Conservation (phyloP, 2,329 filamentous ascomycete species). For the Talaromyces verruculosus region DNA sequence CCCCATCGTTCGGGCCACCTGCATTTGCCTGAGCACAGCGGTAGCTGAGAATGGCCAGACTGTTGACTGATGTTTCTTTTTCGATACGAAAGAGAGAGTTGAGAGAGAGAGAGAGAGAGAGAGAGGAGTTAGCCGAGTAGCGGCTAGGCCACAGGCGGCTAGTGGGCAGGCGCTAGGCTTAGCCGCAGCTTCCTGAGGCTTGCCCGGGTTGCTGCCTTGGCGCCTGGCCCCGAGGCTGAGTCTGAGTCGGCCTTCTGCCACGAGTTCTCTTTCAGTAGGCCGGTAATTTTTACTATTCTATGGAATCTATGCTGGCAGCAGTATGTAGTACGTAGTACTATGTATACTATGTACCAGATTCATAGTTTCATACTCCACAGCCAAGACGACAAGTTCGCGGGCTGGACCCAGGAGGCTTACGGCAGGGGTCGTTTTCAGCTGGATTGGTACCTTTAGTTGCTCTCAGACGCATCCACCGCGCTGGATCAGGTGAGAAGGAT, state of each 20-base stretch:
- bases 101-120: background rate
- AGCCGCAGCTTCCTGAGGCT: constrained; percentile 1
- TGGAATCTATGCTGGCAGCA: background rate
- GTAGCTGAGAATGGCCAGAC: background rate
- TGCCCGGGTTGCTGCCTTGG: constrained; percentile 2
- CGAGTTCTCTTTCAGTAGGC: too few relatives aligned
- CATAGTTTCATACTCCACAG: background rate
- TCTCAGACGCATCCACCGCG: constrained; percentile 5
- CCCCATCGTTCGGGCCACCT: background rate
- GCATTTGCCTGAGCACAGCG: background rate
- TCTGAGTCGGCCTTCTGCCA: constrained; percentile 2
- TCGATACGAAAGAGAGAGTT: background rate
- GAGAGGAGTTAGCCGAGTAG: background rate
- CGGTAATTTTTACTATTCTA: background rate
- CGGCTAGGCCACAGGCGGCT: background rate
- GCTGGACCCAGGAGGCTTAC: constrained; percentile 8
- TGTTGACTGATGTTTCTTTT: background rate
- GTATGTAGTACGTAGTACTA: background rate
- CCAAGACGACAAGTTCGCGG: constrained; percentile 1
- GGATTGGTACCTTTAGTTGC: constrained; percentile 4
- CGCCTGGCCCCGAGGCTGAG: constrained; percentile 13
- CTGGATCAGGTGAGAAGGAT: constrained; percentile 5
- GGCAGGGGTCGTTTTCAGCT: constrained; percentile 13
- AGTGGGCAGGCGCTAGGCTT: constrained; percentile 6
- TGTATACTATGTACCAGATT: too few relatives aligned